phyloP scores from a whole-genome alignment of 2,329 filamentous ascomycete species.

The Cladosporium sp. region DNA sequence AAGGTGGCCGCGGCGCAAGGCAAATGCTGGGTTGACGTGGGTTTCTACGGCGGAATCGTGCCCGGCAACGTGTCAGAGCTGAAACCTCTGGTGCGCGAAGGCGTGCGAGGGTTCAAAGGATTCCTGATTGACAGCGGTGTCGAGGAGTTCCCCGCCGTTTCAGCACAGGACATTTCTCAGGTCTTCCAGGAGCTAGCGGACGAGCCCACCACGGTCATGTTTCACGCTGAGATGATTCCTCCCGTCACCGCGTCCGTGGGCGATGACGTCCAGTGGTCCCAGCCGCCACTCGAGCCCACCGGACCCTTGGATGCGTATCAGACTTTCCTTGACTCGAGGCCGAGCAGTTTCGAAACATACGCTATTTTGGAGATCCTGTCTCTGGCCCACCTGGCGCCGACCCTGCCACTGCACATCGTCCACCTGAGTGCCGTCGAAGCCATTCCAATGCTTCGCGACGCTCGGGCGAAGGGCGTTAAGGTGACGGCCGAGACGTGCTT shows the following conservation, averaged over 20 bases:
- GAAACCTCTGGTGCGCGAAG: constrained; percentile 73
- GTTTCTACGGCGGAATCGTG: constrained; percentile 93
- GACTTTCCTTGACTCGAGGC: constrained; percentile 88
- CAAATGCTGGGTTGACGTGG: constrained; percentile 97
- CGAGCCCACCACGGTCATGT: constrained; percentile 92
- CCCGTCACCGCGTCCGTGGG: constrained; percentile 69
- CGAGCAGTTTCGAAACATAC: constrained; percentile 84
- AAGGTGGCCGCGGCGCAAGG: constrained; percentile 80
- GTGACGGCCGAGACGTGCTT: constrained; percentile 95
- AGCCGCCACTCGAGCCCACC: constrained; percentile 48
- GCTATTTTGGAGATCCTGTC: constrained; percentile 84
- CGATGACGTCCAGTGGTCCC: constrained; percentile 54
- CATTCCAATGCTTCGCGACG: constrained; percentile 73
- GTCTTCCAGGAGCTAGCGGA: constrained; percentile 79
- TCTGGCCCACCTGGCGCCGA: constrained; percentile 73
- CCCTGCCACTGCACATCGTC: constrained; percentile 86
- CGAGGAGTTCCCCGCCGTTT: constrained; percentile 93
- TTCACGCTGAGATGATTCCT: constrained; percentile 97
- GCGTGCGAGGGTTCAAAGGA: constrained; percentile 94
- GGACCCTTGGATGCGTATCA: constrained; percentile 76
- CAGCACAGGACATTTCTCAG: constrained; percentile 68
- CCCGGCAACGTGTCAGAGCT: constrained; percentile 82
- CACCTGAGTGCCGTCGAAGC: constrained; percentile 87
- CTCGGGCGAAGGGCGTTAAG: constrained; percentile 68
- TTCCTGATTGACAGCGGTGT: constrained; percentile 97